phyloP scores from a whole-genome alignment of 83 land plant species.

The Picea abies region DNA sequence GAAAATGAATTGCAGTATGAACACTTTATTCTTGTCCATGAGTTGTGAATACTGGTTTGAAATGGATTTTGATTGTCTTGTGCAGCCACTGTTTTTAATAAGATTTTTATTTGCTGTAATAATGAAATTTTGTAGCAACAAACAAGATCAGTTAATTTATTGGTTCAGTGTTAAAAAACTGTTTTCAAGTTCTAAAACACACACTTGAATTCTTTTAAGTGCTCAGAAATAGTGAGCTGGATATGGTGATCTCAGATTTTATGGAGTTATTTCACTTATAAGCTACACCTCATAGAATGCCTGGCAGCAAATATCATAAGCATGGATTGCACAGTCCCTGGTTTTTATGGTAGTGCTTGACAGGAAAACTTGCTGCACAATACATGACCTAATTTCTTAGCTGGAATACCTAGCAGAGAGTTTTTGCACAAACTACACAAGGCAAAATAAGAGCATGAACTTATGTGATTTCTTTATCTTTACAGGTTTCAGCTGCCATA shows the following conservation, averaged over 20 bases:
- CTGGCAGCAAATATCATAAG: background rate
- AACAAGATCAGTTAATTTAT: background rate
- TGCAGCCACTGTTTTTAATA: background rate
- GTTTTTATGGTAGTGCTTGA: background rate
- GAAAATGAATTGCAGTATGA: background rate
- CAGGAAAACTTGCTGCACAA: background rate
- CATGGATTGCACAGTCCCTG: background rate
- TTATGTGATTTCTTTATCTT: background rate
- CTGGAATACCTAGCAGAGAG: background rate
- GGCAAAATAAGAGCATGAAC: background rate
- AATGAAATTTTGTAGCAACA: background rate
- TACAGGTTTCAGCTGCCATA: conserved; percentile 84
- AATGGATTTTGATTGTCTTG: background rate
- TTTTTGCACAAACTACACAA: background rate
- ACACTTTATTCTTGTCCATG: background rate
- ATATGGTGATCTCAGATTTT: background rate
- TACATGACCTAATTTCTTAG: background rate
- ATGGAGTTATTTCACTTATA: background rate
- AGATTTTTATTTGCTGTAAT: background rate
- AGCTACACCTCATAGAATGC: too few species aligned
- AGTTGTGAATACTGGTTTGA: background rate
- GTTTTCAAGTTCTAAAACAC: background rate
- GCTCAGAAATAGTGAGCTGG: background rate
- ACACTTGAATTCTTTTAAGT: background rate
- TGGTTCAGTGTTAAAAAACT: background rate